phyloP scores from a whole-genome alignment of 1,284 basidiomycete genomes.

The Puccinia coronata region DNA sequence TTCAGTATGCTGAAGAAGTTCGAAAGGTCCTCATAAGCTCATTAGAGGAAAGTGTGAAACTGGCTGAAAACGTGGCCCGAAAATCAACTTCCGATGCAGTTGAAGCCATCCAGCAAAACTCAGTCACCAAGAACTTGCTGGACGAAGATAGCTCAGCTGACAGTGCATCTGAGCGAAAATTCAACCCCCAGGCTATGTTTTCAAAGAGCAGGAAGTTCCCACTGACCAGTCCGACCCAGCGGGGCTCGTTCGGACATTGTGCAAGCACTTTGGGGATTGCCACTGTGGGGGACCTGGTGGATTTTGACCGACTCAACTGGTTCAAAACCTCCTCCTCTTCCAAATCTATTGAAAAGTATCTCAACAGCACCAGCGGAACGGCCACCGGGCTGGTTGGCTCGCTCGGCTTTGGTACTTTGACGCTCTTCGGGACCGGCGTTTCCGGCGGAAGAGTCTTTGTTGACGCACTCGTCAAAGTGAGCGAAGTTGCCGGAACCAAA shows the following conservation, averaged over 20 bases:
- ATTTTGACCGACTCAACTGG: conserved; percentile 38
- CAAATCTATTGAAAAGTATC: conserved; percentile 26
- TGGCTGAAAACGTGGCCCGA: conserved; percentile 83
- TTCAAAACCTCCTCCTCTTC: conserved; percentile 13
- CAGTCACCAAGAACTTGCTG: conserved; percentile 80
- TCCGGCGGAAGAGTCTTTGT: conserved; percentile 69
- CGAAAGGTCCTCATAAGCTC: conserved; percentile 75
- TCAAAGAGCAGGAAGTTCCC: conserved; percentile 60
- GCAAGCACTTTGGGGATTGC: conserved; percentile 26
- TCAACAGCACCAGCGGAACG: background rate
- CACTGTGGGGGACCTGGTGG: conserved; percentile 23
- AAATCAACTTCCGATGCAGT: conserved; percentile 71
- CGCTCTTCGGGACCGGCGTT: conserved; percentile 78
- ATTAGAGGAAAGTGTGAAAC: conserved; percentile 76
- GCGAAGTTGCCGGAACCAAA: conserved; percentile 80
- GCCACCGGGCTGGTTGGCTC: conserved; percentile 17
- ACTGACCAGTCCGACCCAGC: background rate
- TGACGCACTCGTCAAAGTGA: conserved; percentile 72
- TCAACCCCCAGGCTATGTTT: conserved; percentile 97
- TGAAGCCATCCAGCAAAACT: conserved; percentile 65
- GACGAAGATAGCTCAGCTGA: conserved; percentile 63
- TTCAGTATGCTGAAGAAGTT: conserved; percentile 86
- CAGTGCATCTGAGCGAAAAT: conserved; percentile 77
- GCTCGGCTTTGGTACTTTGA: conserved; percentile 68
- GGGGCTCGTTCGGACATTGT: conserved; percentile 6